Evolutionary conservation across 2,329 filamentous ascomycete species (phyloP), one percentile per base, ranked within the genome.

Genomic region (Thelonectria rubi): DNA sequence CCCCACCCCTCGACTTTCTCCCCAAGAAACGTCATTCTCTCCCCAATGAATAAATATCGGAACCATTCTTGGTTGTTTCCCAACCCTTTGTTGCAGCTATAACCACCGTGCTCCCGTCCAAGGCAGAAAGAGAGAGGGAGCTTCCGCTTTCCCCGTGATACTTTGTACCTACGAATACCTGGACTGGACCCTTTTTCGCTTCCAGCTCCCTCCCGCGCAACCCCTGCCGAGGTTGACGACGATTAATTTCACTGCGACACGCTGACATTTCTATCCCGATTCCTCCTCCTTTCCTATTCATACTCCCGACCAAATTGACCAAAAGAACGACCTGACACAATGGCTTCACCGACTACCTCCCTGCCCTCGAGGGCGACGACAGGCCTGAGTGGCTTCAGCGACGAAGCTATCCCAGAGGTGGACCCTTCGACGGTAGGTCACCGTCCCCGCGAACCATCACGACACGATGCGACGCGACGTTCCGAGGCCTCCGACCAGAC

Each of bases 361-460:
- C 72, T 83, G 66, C 82, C 83, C 47, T 77, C 83, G 60, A 78
- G 83, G 74, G 79, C 81, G 54, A 76, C 77, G 17, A 85, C 82
- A 10, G 76, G 75, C 58, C 65, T 80, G 32, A 83, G 80, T 72
- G 73, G 73, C 58, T 74, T 80, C 55, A 81, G 80, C 75, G 86
- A 88, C n/a, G 86, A 87, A 60, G 85, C 85, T 42, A 76, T 88
- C 43, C 84, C 85, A 8, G 85, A 86, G 56, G 77, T 82, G 32
- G 86, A 89, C 64, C 85, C 86, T 54, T 82, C 79, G 66, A 86
- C 79, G 66, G 86, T 88, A 78, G 70, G 84, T 78, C 24, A 32
- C 56, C 42, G 40, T 45, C 12, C 11, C 37, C 34, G n/a, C 40
- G 24, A 15, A 24, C 7, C 10, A 40, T 18, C 30, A 50, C 26